phyloP scores from a whole-genome alignment of 352 stramenopile genomes.

The Globisporangium iwayamae region DNA sequence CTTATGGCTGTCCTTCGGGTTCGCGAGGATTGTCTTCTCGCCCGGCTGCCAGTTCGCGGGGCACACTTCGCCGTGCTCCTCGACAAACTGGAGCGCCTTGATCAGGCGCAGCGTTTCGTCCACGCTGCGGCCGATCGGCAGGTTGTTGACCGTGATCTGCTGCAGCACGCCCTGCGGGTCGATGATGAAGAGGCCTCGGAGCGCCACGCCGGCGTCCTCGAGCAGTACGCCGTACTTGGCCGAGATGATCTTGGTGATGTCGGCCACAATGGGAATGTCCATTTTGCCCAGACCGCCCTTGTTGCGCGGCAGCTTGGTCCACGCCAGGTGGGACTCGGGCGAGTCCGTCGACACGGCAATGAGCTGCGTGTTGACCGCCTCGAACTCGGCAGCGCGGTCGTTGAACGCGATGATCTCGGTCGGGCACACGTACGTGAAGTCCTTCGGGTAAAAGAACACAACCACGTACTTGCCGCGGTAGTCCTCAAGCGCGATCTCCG shows the following conservation, averaged over 20 bases:
- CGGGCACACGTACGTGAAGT: constrained; percentile 89
- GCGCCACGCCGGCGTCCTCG: constrained; percentile 77
- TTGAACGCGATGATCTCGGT: constrained; percentile 92
- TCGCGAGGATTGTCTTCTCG: constrained; percentile 86
- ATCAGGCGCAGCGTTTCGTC: constrained; percentile 92
- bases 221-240: constrained; percentile 90
- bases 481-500: constrained; percentile 71
- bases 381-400: constrained; percentile 80
- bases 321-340: constrained; percentile 88
- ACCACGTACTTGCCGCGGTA: constrained; percentile 89
- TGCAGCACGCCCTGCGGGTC: constrained; percentile 84
- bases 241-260: constrained; percentile 91
- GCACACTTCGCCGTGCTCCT: constrained; percentile 92
- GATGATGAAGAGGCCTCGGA: constrained; percentile 93
- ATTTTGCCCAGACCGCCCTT: constrained; percentile 91
- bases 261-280: constrained; percentile 91
- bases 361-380: constrained; percentile 84
- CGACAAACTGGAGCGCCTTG: constrained; percentile 91
- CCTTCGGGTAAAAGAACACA: constrained; percentile 92
- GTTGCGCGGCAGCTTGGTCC: constrained; percentile 84
- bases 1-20: constrained; percentile 77
- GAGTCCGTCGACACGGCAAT: constrained; percentile 89
- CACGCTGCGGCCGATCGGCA: constrained; percentile 89
- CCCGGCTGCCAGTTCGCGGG: constrained; percentile 92
- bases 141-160: constrained; percentile 91